A percentile compares a stretch with the other conserved stretches of the same genome.
Evolutionary conservation across 2,329 filamentous ascomycete genomes (phyloP).

Genomic region (Penicillium hesseltinei): DNA sequence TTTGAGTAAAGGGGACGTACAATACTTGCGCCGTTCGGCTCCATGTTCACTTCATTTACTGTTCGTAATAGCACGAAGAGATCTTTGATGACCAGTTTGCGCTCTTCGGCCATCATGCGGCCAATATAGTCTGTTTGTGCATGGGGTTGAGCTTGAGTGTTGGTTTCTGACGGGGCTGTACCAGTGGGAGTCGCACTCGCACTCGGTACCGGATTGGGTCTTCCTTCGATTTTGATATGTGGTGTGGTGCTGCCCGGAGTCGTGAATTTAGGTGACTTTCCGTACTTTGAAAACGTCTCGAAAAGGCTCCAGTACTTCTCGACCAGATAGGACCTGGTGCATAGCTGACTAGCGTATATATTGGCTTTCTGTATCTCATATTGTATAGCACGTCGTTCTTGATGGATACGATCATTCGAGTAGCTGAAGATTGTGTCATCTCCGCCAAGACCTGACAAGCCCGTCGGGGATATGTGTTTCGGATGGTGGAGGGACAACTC

Average conservation of each 20-base stretch:
- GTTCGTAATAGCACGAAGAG: slow-evolving; percentile 71
- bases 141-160: slow-evolving; percentile 33
- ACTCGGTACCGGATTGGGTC: slow-evolving; percentile 8
- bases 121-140: slow-evolving; percentile 53
- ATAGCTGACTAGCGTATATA: slow-evolving; percentile 77
- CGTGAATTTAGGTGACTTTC: slow-evolving; percentile 17
- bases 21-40: slow-evolving; percentile 65
- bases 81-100: slow-evolving; percentile 77
- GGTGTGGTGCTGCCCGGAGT: slow-evolving; percentile 10
- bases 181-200: background rate
- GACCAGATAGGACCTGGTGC: slow-evolving; percentile 78
- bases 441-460: slow-evolving; percentile 12
- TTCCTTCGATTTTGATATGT: slow-evolving; percentile 21
- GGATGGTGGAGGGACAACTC: slow-evolving; percentile 60
- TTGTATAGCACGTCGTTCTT: slow-evolving; percentile 53
- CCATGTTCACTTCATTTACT: slow-evolving; percentile 82
- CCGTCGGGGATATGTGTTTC: slow-evolving; percentile 6
- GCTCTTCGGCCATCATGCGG: slow-evolving; percentile 68
- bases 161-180: slow-evolving; percentile 12
- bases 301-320: slow-evolving; percentile 80
- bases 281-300: slow-evolving; percentile 55
- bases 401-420: slow-evolving; percentile 29
- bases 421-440: slow-evolving; percentile 23
- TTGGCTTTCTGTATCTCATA: slow-evolving; percentile 92
- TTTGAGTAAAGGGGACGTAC: slow-evolving; percentile 45